These are phyloP conservation scores for Exophiala bonariae DNA, from an alignment of 2,329 filamentous ascomycete genomes.

Conservation along the genomic window DNA sequence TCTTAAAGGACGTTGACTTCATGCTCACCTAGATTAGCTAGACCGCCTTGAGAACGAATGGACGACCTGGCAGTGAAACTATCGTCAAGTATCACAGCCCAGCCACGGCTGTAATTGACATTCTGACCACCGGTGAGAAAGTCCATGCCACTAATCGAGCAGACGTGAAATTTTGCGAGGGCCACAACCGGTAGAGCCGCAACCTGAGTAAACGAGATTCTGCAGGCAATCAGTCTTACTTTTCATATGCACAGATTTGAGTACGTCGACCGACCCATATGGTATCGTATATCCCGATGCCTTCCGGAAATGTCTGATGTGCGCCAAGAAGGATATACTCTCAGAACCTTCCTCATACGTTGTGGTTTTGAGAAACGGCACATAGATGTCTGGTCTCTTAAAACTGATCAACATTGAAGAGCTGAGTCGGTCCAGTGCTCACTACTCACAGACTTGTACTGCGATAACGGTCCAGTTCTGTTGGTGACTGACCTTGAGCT, in stretches of 20 bases:
- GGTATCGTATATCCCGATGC: conserved; percentile 55
- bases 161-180: conserved; percentile 52
- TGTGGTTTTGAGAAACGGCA: conserved; percentile 37
- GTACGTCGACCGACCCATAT: conserved; percentile 37
- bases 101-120: conserved; percentile 52
- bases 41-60: conserved; percentile 16
- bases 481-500: conserved; percentile 14
- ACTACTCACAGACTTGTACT: conserved; percentile 24
- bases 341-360: conserved; percentile 30
- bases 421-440: not conserved
- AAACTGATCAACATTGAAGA: not conserved
- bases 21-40: conserved; percentile 46
- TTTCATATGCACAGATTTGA: not conserved
- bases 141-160: conserved; percentile 48
- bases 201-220: conserved; percentile 54
- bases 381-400: conserved; percentile 42
- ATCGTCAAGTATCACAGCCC: conserved; percentile 54
- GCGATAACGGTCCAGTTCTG: conserved; percentile 18
- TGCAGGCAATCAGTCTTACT: conserved; percentile 20
- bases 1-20: conserved; percentile 51
- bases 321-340: conserved; percentile 55
- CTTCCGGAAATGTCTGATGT: conserved; percentile 50
- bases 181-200: conserved; percentile 48
- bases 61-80: conserved; percentile 18
- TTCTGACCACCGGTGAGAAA: conserved; percentile 54